A percentile compares a stretch with the other conserved stretches of the same genome.
phyloP scores from a whole-genome alignment of 2,329 filamentous ascomycete species.

The Pseudogymnoascus sp. region DNA sequence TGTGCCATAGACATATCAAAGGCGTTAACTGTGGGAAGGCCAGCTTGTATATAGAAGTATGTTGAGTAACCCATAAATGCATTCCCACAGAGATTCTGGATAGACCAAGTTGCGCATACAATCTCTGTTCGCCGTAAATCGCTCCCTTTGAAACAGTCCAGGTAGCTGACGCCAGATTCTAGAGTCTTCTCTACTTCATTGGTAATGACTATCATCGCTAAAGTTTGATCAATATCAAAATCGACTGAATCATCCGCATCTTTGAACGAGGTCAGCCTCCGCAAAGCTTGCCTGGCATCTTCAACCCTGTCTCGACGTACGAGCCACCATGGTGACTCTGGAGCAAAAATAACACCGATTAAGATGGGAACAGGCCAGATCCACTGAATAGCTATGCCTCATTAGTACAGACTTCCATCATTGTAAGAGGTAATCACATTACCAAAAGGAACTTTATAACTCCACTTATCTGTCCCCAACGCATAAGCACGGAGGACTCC shows the following conservation, averaged over 20 bases:
- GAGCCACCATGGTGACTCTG: constrained; percentile 42
- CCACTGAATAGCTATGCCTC: constrained; percentile 38
- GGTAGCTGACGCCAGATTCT: constrained; percentile 63
- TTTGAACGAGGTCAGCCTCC: constrained; percentile 14
- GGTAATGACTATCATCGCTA: constrained; percentile 90
- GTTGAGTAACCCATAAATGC: constrained; percentile 59
- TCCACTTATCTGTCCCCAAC: constrained; percentile 34
- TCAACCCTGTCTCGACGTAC: constrained; percentile 34
- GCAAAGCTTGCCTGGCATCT: constrained; percentile 31
- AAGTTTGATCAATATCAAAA: constrained; percentile 59
- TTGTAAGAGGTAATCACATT: constrained; percentile 34
- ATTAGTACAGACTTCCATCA: constrained; percentile 37
- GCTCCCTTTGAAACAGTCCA: constrained; percentile 75
- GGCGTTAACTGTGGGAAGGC: constrained; percentile 41
- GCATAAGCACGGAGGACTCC: constrained; percentile 38
- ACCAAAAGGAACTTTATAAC: constrained; percentile 39
- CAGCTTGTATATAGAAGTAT: constrained; percentile 53
- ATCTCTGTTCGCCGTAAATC: constrained; percentile 70
- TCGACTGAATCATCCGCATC: constrained; percentile 32
- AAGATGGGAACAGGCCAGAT: constrained; percentile 39
- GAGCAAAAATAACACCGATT: constrained; percentile 35
- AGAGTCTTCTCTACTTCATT: constrained; percentile 65
- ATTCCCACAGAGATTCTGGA: constrained; percentile 56
- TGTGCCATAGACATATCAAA: constrained; percentile 56
- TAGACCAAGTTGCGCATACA: constrained; percentile 48